A percentile compares a stretch with the other conserved stretches of the same genome.
phyloP scores from a whole-genome alignment of 208 protist species.

The Herpetomonas muscarum region DNA sequence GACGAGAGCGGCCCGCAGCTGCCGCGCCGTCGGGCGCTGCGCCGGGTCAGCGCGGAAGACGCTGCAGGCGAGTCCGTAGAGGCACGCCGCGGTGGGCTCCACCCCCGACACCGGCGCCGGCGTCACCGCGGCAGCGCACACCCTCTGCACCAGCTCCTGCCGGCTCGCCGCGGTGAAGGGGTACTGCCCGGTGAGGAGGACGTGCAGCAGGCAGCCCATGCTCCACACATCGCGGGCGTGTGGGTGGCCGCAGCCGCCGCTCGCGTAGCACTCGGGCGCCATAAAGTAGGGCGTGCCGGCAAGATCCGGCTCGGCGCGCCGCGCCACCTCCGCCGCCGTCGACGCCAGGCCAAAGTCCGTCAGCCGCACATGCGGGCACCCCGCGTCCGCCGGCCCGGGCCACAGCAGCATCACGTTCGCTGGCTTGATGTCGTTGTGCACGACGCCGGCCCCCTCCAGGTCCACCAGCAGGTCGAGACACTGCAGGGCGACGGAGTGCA shows the following conservation, averaged over 20 bases:
- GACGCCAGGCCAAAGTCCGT: constrained; percentile 7
- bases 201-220: constrained; percentile 33
- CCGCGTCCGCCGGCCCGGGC: background rate
- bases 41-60: background rate
- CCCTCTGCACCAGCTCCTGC: constrained; percentile 9
- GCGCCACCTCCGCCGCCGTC: background rate
- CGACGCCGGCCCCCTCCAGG: constrained; percentile 3
- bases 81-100: background rate
- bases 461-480: constrained; percentile 3
- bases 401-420: constrained; percentile 4
- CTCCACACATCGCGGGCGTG: constrained; percentile 31
- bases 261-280: background rate
- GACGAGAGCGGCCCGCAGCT: too few relatives aligned
- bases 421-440: constrained; percentile 14
- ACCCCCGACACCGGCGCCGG: background rate
- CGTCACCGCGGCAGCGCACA: background rate
- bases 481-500: constrained; percentile 7
- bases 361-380: background rate
- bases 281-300: constrained; percentile 8
- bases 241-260: background rate
- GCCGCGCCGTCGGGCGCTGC: background rate
- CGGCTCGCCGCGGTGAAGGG: constrained; percentile 23
- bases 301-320: background rate
- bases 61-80: background rate
- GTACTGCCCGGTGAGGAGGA: constrained; percentile 28